Percentiles rank a stretch among this genome's conserved stretches.
phyloP scores from a whole-genome alignment of 257 asterid species.

The Scutellaria baicalensis region DNA sequence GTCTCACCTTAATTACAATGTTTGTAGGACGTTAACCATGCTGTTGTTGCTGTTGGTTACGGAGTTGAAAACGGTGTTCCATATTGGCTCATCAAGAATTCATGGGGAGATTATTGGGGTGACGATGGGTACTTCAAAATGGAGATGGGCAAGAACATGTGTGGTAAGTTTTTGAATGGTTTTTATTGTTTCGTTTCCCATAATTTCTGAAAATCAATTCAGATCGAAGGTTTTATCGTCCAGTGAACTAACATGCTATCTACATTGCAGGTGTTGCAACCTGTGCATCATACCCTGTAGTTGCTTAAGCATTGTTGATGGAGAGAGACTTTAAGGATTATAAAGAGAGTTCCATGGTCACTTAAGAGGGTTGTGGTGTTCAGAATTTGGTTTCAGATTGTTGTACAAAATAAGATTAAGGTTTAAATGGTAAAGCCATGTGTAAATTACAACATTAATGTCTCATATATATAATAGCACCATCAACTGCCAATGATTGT shows the following conservation, averaged over 20 bases:
- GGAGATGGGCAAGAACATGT: constrained; percentile 98
- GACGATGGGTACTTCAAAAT: constrained; percentile 87
- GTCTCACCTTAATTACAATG: background rate
- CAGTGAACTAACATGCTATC: no score
- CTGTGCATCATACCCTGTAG: constrained; percentile 67
- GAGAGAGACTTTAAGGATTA: no score
- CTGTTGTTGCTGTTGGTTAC: constrained; percentile 92
- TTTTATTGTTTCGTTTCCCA: background rate
- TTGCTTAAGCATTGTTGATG: constrained; percentile 26
- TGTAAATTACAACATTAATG: constrained; percentile 9
- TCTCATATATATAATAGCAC: background rate
- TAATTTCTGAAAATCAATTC: background rate
- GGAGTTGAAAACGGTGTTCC: constrained; percentile 79
- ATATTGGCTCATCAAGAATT: constrained; percentile 91
- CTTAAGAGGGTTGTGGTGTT: background rate
- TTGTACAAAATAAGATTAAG: constrained; percentile 22
- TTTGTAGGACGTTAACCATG: constrained; percentile 91
- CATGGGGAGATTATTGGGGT: constrained; percentile 98
- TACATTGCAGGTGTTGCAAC: constrained; percentile 55
- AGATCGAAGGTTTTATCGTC: background rate
- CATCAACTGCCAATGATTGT: background rate
- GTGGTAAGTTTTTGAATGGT: constrained; percentile 48
- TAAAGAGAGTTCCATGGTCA: background rate
- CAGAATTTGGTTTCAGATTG: constrained; percentile 6
- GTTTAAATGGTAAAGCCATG: background rate